Percentiles rank a stretch among this genome's conserved stretches.
Conservation (phyloP, 257 asterid species). For the Lithospermum erythrorhizon region DNA sequence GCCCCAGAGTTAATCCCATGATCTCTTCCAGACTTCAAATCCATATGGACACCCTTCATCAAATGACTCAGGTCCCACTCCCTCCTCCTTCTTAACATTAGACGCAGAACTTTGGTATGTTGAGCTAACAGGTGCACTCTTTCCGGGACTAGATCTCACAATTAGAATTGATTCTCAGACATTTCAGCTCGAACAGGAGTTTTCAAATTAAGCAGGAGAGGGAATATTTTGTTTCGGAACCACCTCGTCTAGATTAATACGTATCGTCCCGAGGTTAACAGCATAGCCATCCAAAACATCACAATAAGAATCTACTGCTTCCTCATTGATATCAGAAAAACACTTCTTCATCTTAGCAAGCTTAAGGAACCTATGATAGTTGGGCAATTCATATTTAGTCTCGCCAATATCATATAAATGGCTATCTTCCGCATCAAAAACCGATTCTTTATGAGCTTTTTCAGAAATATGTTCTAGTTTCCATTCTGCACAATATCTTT, state of each 20-base stretch:
- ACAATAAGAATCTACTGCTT: constrained; percentile 37
- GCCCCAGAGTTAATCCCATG: constrained; percentile 15
- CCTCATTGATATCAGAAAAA: constrained; percentile 17
- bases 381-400: constrained; percentile 23
- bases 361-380: constrained; percentile 24
- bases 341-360: constrained; percentile 9
- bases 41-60: constrained; percentile 52
- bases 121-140: constrained; percentile 24
- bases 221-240: constrained; percentile 18
- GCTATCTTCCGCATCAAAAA: constrained; percentile 21
- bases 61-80: constrained; percentile 36
- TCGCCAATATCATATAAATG: constrained; percentile 26
- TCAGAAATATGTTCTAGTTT: constrained; percentile 18
- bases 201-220: constrained; percentile 36
- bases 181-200: constrained; percentile 22
- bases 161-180: constrained; percentile 4
- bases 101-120: constrained; percentile 23
- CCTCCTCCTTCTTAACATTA: constrained; percentile 20
- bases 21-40: constrained; percentile 33
- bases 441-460: constrained; percentile 31
- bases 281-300: constrained; percentile 24
- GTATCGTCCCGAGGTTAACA: constrained; percentile 57
- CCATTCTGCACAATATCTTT: constrained; percentile 45
- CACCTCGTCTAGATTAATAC: constrained; percentile 17
- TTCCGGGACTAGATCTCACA: constrained; percentile 17